Base-by-base conservation (phyloP, 805 yeast genomes). In the Myxozyma monticola region DNA sequence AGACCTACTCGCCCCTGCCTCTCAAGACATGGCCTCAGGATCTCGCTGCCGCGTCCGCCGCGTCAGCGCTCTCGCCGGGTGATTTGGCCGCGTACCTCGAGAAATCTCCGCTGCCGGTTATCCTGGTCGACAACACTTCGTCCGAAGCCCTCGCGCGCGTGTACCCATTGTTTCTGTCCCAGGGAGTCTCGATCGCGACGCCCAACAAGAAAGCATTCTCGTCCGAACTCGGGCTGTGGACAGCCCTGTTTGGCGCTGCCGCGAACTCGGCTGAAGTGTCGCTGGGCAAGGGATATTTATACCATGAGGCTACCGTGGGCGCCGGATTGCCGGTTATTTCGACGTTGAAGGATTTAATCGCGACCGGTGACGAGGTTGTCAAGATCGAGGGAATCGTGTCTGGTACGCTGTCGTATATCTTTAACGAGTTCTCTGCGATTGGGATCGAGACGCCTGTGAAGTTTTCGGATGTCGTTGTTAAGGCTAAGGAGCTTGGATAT, bases 131-230 rank as follows among this genome's bases (percentile, higher is more conserved):
- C 71, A 93, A 93, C 78, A 93, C 99, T 42, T 89, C 98, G 26
- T 86, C 83, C 68, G 86, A 79, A 57, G 66, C 77, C 5, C 72
- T 91, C 60, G 96, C 98, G 39, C 76, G 78, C 37, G 77, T 79
- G 46, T 93, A 93, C 70, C 86, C 96, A 38, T 68, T 74, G 34
- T 82, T 93, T 63, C 74, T 91, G 55, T 68, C 76, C 59, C 78
- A 75, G 52, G 96, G 96, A 33, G 82, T 93, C 59, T 88, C 96
- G 38, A 81, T 93, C 62, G 99, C 98, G 17, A 93, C 99, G 38
- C 99, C 99, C 60, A 93, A 93, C 77, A 93, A 93, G 72, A 93
- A 93, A 76, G 99, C 95, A 0, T 93, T 93, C 66, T 89, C 97
- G 8, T 77, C 89, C 37, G 84, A 80, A 48, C 70, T 85, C 55